Conservation (phyloP, 441 rosid species). For the Pelargonium myrrhifolium region DNA sequence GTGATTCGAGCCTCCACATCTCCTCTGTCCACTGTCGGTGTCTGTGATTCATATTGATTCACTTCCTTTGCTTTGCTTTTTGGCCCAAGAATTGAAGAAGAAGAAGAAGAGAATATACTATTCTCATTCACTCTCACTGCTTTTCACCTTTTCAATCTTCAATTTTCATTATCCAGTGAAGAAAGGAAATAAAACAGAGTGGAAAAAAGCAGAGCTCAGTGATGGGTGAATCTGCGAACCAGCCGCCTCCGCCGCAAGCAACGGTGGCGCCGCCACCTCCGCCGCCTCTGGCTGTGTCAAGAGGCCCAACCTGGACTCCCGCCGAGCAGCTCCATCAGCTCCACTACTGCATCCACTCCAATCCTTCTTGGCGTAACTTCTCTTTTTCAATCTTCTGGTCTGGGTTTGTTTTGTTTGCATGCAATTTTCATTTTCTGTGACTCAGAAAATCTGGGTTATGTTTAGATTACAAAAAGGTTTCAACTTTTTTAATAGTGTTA, state of each 20-base stretch:
- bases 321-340: constrained; percentile 78
- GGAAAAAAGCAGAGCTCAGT: background rate
- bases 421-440: background rate
- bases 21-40: background rate
- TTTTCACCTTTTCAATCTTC: background rate
- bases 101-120: background rate
- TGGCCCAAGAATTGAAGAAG: background rate
- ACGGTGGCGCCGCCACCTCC: constrained; percentile 35
- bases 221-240: constrained; percentile 13
- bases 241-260: constrained; percentile 25
- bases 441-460: no score
- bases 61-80: background rate
- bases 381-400: constrained; percentile 4
- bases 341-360: constrained; percentile 87
- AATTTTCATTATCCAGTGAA: no score
- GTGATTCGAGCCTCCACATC: background rate
- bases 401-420: background rate
- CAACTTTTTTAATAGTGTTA: background rate
- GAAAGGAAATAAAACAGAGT: no score
- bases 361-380: constrained; percentile 83
- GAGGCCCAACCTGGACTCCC: constrained; percentile 70
- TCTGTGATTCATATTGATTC: background rate
- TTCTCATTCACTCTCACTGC: background rate
- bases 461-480: no score
- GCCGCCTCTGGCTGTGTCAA: constrained; percentile 37